Evolutionary conservation across 2,329 filamentous ascomycete genomes (phyloP).

Genomic region (Fonsecaea multimorphosa): DNA sequence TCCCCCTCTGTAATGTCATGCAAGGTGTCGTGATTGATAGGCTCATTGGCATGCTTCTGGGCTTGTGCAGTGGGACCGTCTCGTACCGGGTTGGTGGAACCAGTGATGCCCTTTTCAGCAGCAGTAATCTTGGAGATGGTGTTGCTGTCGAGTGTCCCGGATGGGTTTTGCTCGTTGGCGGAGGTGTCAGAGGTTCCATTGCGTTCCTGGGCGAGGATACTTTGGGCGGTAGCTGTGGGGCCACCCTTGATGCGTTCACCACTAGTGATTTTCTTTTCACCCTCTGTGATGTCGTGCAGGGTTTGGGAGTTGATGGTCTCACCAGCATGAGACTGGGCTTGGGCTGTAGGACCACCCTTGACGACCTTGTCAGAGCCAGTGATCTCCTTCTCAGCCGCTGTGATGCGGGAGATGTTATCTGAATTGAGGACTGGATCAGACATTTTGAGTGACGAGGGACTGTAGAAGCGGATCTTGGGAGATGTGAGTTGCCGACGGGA

Average conservation of each 20-base stretch:
- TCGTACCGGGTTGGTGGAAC: conserved; percentile 44
- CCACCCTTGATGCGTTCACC: conserved; percentile 32
- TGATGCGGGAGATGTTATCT: conserved; percentile 49
- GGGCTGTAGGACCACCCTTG: conserved; percentile 49
- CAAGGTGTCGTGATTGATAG: conserved; percentile 45
- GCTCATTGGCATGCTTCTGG: conserved; percentile 47
- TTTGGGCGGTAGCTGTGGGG: conserved; percentile 13
- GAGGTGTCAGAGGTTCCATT: neutral
- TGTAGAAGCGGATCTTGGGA: neutral
- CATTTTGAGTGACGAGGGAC: conserved; percentile 1
- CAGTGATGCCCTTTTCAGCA: conserved; percentile 50
- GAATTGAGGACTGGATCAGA: conserved; percentile 20
- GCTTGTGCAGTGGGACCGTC: conserved; percentile 52
- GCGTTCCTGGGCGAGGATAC: conserved; percentile 13
- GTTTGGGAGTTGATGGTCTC: conserved; percentile 44
- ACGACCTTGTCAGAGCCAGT: conserved; percentile 46
- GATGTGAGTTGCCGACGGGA: neutral
- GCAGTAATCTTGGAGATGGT: conserved; percentile 51
- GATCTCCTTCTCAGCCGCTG: conserved; percentile 47
- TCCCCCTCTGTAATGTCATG: conserved; percentile 53
- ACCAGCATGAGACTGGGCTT: conserved; percentile 48
- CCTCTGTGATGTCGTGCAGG: conserved; percentile 51
- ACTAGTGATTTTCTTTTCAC: conserved; percentile 48
- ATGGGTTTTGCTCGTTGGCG: neutral
- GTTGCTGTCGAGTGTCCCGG: conserved; percentile 29